Conservation (phyloP, 2,329 filamentous ascomycete genomes). For the Chaetomiaceae sp. region DNA sequence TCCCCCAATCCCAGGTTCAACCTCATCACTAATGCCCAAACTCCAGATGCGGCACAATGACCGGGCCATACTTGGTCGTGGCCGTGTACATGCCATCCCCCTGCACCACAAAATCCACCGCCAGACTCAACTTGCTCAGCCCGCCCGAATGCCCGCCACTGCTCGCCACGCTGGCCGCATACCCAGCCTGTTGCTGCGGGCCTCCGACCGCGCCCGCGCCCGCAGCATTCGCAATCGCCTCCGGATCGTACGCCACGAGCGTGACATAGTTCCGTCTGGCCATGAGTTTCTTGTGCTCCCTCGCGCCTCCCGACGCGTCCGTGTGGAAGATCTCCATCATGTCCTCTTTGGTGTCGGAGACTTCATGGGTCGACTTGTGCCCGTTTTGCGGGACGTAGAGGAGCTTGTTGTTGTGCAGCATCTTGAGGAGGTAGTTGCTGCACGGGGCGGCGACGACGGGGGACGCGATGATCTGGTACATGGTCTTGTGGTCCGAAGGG, state of each 20-base stretch:
- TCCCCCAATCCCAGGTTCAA: too few relatives aligned
- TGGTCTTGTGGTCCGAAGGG: conserved; percentile 93
- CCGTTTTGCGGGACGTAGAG: conserved; percentile 91
- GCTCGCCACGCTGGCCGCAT: conserved; percentile 29
- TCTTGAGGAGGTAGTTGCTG: conserved; percentile 78
- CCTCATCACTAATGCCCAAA: conserved; percentile 57
- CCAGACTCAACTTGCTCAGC: conserved; percentile 70
- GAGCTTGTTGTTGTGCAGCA: conserved; percentile 91
- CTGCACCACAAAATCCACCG: conserved; percentile 95
- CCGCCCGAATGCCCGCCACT: conserved; percentile 37
- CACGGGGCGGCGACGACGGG: conserved; percentile 88
- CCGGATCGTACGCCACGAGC: conserved; percentile 90
- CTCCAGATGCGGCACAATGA: conserved; percentile 85
- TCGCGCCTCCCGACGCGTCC: conserved; percentile 76
- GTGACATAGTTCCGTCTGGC: conserved; percentile 87
- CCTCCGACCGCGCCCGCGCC: conserved; percentile 12
- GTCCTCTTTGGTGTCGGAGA: conserved; percentile 94
- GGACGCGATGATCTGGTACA: conserved; percentile 96
- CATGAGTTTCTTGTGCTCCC: conserved; percentile 91
- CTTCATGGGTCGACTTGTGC: conserved; percentile 65
- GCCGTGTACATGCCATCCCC: conserved; percentile 75
- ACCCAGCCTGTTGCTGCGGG: conserved; percentile 10
- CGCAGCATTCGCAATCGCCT: conserved; percentile 51
- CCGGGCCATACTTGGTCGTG: conserved; percentile 93
- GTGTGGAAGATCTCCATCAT: conserved; percentile 99